Conservation (phyloP, 495 filamentous ascomycete genomes). For the Penicillium coprophilum region DNA sequence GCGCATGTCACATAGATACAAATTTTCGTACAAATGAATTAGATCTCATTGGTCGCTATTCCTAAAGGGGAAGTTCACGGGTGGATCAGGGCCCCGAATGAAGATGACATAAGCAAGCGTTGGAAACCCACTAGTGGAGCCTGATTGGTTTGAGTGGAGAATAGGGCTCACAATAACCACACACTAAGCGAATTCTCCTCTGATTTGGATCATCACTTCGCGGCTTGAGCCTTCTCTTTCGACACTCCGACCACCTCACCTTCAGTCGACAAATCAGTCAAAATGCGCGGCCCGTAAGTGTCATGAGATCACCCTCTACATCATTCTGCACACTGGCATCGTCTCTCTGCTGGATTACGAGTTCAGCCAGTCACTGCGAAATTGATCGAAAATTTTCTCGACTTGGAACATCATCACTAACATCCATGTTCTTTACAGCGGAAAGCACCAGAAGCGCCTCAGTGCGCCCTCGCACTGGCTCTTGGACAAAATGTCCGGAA, state of each 20-base stretch:
- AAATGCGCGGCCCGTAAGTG: constrained; percentile 72
- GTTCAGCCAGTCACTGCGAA: background rate
- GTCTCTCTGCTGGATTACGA: background rate
- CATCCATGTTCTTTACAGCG: constrained; percentile 55
- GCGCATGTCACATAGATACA: constrained; percentile 30
- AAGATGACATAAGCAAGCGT: constrained; percentile 5
- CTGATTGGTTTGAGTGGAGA: constrained; percentile 28
- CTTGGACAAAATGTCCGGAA: constrained; percentile 96
- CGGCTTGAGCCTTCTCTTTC: constrained; percentile 6
- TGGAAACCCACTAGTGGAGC: background rate
- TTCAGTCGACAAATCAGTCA: constrained; percentile 49
- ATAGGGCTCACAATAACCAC: constrained; percentile 37
- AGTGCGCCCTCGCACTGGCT: constrained; percentile 99
- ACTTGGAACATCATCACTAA: constrained; percentile 30
- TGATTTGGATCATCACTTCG: constrained; percentile 24
- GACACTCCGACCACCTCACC: constrained; percentile 39
- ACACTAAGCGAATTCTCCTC: constrained; percentile 41
- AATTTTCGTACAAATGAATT: constrained; percentile 11
- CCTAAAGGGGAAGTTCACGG: constrained; percentile 7
- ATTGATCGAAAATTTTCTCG: constrained; percentile 6
- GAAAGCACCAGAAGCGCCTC: constrained; percentile 99
- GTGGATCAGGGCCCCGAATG: background rate
- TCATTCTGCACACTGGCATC: constrained; percentile 3
- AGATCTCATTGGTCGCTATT: constrained; percentile 2
- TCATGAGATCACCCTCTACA: constrained; percentile 6